phyloP scores from a whole-genome alignment of 2,329 filamentous ascomycete species.

The Ambrosiella beaveri region DNA sequence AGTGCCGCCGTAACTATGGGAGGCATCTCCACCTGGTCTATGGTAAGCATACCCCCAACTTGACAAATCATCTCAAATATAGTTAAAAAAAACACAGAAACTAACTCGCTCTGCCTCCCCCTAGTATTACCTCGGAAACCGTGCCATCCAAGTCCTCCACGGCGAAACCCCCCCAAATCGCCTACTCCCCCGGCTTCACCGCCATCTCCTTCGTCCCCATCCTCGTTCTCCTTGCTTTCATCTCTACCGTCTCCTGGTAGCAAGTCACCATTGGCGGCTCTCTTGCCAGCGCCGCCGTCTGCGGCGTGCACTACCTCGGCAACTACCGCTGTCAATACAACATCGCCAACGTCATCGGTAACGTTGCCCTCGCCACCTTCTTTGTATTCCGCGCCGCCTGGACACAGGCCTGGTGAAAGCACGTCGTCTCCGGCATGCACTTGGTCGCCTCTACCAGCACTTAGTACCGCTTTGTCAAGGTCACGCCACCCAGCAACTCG shows the following conservation, averaged over 20 bases:
- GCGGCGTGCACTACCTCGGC: constrained; percentile 69
- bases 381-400: constrained; percentile 61
- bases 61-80: constrained; percentile 1
- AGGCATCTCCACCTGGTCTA: constrained; percentile 57
- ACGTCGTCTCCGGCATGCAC: constrained; percentile 69
- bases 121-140: constrained; percentile 69
- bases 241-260: constrained; percentile 43
- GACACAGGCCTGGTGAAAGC: constrained; percentile 65
- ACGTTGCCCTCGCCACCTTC: constrained; percentile 54
- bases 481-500: constrained; percentile 24
- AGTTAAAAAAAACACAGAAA: neutral
- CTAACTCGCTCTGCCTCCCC: neutral
- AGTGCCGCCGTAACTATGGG: constrained; percentile 55
- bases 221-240: constrained; percentile 54
- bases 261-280: constrained; percentile 46
- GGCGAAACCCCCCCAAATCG: constrained; percentile 49
- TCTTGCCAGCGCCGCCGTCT: constrained; percentile 57
- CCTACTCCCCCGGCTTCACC: constrained; percentile 56
- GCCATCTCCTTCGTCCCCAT: constrained; percentile 65
- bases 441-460: constrained; percentile 65
- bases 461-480: constrained; percentile 38
- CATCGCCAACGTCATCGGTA: constrained; percentile 57
- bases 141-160: constrained; percentile 53
- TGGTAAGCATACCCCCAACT: constrained; percentile 28
- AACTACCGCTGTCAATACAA: constrained; percentile 56